Evolutionary conservation across 129 eudicot species (phyloP).

Genomic region (Centrapalus pauciflorus): DNA sequence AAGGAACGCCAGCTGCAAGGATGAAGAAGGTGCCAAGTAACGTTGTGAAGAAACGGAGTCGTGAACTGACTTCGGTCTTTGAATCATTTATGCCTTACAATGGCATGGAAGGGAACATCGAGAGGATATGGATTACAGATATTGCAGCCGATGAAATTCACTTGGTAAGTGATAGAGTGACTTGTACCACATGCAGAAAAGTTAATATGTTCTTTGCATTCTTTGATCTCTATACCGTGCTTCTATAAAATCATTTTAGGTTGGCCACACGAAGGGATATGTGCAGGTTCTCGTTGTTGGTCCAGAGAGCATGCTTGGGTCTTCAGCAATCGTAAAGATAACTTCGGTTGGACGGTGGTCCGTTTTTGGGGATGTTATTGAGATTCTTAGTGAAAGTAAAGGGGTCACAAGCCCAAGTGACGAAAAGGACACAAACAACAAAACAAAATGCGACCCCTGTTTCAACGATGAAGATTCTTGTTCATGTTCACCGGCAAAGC

Average conservation of each 20-base stretch:
- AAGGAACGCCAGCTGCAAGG: slow-evolving; percentile 99
- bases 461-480: slow-evolving; percentile 41
- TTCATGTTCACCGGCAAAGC: slow-evolving; percentile 47
- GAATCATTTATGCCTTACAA: slow-evolving; percentile 89
- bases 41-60: slow-evolving; percentile 84
- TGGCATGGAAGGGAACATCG: slow-evolving; percentile 81
- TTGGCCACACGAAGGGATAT: slow-evolving; percentile 97
- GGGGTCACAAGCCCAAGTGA: slow-evolving; percentile 2
- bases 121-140: slow-evolving; percentile 93
- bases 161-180: slow-evolving; percentile 81
- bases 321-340: slow-evolving; percentile 76
- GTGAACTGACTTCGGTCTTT: slow-evolving; percentile 81
- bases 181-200: background rate
- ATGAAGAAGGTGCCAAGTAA: slow-evolving; percentile 93
- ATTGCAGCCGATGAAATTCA: slow-evolving; percentile 86
- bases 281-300: slow-evolving; percentile 87
- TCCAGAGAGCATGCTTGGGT: slow-evolving; percentile 75
- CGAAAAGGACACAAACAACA: slow-evolving; percentile 10
- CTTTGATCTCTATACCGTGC: slow-evolving; percentile 4
- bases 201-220: background rate
- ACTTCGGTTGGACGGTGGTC: slow-evolving; percentile 98
- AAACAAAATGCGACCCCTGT: slow-evolving; percentile 26
- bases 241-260: slow-evolving; percentile 37
- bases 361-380: slow-evolving; percentile 81
- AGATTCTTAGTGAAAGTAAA: slow-evolving; percentile 34